These are phyloP conservation scores for Lotmaria passim DNA, from an alignment of 208 protist species.

Conservation along the genomic window DNA sequence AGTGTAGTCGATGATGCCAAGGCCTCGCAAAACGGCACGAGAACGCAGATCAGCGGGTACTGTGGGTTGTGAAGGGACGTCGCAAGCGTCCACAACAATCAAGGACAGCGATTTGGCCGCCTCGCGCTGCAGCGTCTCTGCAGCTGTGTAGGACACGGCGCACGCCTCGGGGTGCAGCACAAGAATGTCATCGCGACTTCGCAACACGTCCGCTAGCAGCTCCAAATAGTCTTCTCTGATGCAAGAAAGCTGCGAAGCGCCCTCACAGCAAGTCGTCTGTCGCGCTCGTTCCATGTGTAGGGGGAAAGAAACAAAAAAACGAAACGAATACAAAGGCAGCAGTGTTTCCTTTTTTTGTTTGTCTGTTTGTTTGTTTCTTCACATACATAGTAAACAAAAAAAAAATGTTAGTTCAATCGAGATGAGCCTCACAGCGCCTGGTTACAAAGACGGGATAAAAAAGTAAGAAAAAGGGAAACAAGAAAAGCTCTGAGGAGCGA, in stretches of 20 bases:
- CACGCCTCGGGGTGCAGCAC: neutral
- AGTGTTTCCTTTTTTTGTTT: neutral
- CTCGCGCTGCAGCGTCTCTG: neutral
- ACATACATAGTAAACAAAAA: too few species aligned
- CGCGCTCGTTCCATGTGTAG: constrained; percentile 5
- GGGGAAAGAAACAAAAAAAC: constrained; percentile 12
- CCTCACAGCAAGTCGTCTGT: neutral
- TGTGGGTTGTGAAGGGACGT: neutral
- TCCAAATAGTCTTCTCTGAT: neutral
- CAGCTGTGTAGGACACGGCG: neutral
- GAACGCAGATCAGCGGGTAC: too few species aligned
- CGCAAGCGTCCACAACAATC: neutral
- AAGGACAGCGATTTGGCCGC: neutral
- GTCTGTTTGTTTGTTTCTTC: constrained; percentile 8
- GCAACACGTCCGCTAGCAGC: neutral
- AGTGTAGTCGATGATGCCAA: constrained; percentile 8
- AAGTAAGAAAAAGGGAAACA: too few species aligned
- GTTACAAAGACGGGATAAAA: too few species aligned
- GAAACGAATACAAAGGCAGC: neutral
- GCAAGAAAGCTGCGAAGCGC: neutral
- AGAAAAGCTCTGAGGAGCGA: too few species aligned
- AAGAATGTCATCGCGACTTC: neutral
- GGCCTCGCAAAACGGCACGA: neutral
- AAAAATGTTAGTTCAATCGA: too few species aligned
- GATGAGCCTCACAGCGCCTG: too few species aligned